Percentiles rank a stretch among this genome's conserved stretches.
phyloP scores from a whole-genome alignment of 768 basidiomycete genomes.

The Roridomyces roridus region DNA sequence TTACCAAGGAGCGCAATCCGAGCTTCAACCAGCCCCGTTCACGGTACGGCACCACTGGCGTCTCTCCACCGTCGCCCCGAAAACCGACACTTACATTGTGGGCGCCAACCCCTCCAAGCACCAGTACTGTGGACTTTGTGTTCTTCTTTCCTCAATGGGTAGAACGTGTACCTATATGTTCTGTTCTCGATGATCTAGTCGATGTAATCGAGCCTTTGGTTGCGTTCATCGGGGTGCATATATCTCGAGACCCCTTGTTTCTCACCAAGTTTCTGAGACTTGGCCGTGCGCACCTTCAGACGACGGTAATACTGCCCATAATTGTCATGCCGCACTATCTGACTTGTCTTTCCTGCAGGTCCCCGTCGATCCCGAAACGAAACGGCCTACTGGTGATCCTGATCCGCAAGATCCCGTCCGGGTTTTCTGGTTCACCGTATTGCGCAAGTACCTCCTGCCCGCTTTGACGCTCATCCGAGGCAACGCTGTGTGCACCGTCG shows the following conservation, averaged over 20 bases:
- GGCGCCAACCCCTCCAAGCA: constrained; percentile 84
- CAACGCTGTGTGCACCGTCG: constrained; percentile 88
- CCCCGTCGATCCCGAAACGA: constrained; percentile 63
- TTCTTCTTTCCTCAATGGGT: constrained; percentile 93
- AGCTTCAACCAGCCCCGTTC: constrained; percentile 69
- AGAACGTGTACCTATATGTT: constrained; percentile 70
- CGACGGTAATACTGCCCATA: constrained; percentile 49
- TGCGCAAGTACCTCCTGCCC: constrained; percentile 85
- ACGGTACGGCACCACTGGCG: constrained; percentile 66
- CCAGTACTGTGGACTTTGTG: constrained; percentile 75
- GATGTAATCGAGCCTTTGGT: constrained; percentile 82
- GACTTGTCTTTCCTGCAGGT: constrained; percentile 36
- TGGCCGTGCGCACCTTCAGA: constrained; percentile 67
- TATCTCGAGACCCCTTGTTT: constrained; percentile 79
- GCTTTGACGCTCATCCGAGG: constrained; percentile 84
- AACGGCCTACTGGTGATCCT: constrained; percentile 59
- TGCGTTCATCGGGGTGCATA: constrained; percentile 79
- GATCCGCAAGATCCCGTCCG: constrained; percentile 66
- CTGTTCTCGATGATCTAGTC: constrained; percentile 69
- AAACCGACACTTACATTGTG: constrained; percentile 75
- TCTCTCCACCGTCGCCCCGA: constrained; percentile 55
- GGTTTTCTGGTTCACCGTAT: constrained; percentile 84
- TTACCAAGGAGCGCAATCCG: constrained; percentile 63
- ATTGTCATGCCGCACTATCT: not conserved
- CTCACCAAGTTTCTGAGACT: constrained; percentile 83